phyloP scores from a whole-genome alignment of 2,329 filamentous ascomycete species.

The Fusarium illudens region DNA sequence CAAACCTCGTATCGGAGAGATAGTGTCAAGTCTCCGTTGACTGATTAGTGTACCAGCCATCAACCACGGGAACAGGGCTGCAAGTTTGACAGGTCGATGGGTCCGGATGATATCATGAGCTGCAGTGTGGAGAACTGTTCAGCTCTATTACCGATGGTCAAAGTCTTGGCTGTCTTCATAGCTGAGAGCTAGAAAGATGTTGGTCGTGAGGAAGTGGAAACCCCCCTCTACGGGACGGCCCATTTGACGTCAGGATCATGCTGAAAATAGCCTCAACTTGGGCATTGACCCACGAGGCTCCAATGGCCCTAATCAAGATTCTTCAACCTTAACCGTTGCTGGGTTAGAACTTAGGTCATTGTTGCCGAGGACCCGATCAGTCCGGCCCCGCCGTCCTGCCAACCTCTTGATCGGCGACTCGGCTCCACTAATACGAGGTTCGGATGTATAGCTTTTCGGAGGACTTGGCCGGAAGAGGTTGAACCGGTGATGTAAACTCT shows the following conservation, averaged over 20 bases:
- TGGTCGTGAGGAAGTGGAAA: background rate
- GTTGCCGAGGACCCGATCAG: slow-evolving; percentile 1
- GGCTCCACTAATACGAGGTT: background rate
- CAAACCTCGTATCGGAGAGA: background rate
- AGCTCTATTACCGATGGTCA: background rate
- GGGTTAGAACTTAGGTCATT: background rate
- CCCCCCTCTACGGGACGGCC: background rate
- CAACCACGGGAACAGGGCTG: background rate
- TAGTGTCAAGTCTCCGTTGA: background rate
- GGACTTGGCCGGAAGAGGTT: background rate
- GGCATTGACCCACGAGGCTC: background rate
- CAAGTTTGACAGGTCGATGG: background rate
- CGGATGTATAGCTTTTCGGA: background rate
- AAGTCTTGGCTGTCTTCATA: background rate
- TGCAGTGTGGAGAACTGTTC: background rate
- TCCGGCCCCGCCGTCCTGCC: background rate
- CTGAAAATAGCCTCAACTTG: background rate
- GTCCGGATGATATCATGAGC: background rate
- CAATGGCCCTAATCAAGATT: background rate
- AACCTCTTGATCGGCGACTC: slow-evolving; percentile 1
- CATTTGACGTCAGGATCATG: slow-evolving; percentile 12
- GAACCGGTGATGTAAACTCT: no score
- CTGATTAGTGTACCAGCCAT: background rate
- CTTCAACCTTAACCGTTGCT: background rate
- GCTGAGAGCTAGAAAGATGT: background rate